These are phyloP conservation scores for Albatrellus sp. DNA, from an alignment of 1,284 basidiomycete species.

Conservation along the genomic window DNA sequence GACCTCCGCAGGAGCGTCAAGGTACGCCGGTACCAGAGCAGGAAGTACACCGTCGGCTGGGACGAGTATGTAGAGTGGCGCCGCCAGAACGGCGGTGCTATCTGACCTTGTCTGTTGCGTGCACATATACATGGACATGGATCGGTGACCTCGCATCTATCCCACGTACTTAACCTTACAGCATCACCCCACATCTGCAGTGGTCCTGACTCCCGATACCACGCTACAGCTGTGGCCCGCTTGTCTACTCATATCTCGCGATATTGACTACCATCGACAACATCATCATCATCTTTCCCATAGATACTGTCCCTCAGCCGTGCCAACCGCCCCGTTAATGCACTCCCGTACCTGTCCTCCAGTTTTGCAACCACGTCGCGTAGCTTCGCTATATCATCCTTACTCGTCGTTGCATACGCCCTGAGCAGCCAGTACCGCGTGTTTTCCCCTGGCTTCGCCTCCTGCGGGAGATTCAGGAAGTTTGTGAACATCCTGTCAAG, in stretches of 20 bases:
- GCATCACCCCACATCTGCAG: not conserved
- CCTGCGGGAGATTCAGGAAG: conserved; percentile 40
- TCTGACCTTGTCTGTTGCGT: conserved; percentile 6
- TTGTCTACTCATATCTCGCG: too few relatives aligned
- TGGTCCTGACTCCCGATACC: too few relatives aligned
- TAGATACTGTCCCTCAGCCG: conserved; percentile 16
- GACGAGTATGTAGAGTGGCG: conserved; percentile 73
- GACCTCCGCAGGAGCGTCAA: conserved; percentile 68
- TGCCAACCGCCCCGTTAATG: conserved; percentile 38
- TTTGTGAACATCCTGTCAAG: conserved; percentile 42
- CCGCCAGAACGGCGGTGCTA: conserved; percentile 26
- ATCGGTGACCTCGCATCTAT: not conserved
- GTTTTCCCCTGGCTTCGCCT: conserved; percentile 28
- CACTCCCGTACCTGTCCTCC: conserved; percentile 34
- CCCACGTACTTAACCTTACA: not conserved
- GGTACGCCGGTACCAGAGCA: conserved; percentile 80
- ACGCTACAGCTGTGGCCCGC: too few relatives aligned
- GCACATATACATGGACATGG: not conserved
- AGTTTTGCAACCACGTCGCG: conserved; percentile 42
- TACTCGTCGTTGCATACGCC: conserved; percentile 47
- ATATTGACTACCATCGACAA: not conserved
- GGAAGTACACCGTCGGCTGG: conserved; percentile 60
- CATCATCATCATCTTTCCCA: conserved; percentile 3
- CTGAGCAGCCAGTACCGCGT: conserved; percentile 53
- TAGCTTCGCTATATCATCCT: conserved; percentile 32